Evolutionary conservation across 257 asterid species (phyloP), one percentile per base, ranked within the genome.

Genomic region (Rubia yunnanensis): DNA sequence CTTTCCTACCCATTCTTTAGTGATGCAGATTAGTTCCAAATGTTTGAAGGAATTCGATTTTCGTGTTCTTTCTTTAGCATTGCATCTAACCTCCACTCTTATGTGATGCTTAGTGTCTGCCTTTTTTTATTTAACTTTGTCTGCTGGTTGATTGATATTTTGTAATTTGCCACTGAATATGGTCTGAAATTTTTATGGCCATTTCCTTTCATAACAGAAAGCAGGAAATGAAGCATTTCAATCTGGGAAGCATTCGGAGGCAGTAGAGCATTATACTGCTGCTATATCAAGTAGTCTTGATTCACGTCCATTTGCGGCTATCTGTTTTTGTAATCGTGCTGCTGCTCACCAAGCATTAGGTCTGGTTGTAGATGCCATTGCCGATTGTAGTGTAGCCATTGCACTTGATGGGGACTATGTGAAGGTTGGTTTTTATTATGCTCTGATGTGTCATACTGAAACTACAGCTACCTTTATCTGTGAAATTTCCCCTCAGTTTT

Each of bases 311-410:
- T 94, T 90, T 74, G 82, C 87, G 79, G 97, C 99, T 68, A 73
- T 94, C 72, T 90, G 97, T 82, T 90, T 88, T 83, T 83, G 99
- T 81, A 94, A 90, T 68, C 96, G 97, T 68, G 99, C 99, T 27
- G 99, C 99, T 75, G 95, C 97, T 52, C 77, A 88, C 79, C 99
- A 88, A 79, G 82, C 97, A 46, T 67, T 86, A 50, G 82, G 84
- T 76, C 95, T 88, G 76, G 78, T 85, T 73, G 70, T 77, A 58
- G 99, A 94, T 80, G 96, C 96, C 79, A 86, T 94, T 74, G 87
- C 95, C 56, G 99, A 94, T 77, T 94, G 99, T 72, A 90, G 92
- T 74, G 76, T 90, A 38, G 96, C 99, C 76, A 81, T 94, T 22
- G 95, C 99, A 64, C 91, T 94, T 46, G 94, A 88, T 65, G 85